Conservation (phyloP, 164 flowering plant genomes). For the Vitis labrusca region DNA sequence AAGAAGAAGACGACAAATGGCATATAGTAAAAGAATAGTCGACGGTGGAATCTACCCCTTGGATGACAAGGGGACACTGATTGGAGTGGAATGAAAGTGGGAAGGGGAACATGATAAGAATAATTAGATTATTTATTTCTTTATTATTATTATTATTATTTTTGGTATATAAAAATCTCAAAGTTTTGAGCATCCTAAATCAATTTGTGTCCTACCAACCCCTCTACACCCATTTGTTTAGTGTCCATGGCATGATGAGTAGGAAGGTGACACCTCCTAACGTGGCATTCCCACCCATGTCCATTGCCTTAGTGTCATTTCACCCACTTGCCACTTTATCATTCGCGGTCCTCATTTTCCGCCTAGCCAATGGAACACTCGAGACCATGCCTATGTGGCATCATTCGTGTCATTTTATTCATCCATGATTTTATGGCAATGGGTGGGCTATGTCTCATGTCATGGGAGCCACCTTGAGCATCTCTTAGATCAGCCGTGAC, state of each 20-base stretch:
- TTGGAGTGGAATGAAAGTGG: slow-evolving; percentile 22
- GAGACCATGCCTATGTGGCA: not conserved
- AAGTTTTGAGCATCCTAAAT: slow-evolving; percentile 18
- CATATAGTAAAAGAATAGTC: too few relatives aligned
- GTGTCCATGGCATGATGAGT: not conserved
- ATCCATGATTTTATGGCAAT: too few relatives aligned
- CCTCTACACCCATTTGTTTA: slow-evolving; percentile 12
- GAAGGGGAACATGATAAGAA: slow-evolving; percentile 32
- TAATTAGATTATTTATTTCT: not conserved
- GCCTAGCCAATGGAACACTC: slow-evolving; percentile 3
- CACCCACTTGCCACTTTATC: slow-evolving; percentile 8
- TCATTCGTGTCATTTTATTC: not conserved
- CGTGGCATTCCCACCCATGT: slow-evolving; percentile 8
- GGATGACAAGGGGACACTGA: slow-evolving; percentile 22
- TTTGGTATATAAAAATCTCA: slow-evolving; percentile 3
- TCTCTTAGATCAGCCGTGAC: too few relatives aligned
- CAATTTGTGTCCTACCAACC: slow-evolving; percentile 23
- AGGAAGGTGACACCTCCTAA: not conserved
- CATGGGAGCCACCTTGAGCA: slow-evolving; percentile 1
- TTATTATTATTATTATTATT: too few relatives aligned
- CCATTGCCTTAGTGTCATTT: slow-evolving; percentile 9
- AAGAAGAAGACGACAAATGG: too few relatives aligned
- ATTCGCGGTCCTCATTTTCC: slow-evolving; percentile 7
- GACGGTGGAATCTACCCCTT: not conserved
- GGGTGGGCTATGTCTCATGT: not conserved